A percentile compares a stretch with the other conserved stretches of the same genome.
phyloP scores from a whole-genome alignment of 169 alveolate genomes.

The Perkinsus chesapeaki region DNA sequence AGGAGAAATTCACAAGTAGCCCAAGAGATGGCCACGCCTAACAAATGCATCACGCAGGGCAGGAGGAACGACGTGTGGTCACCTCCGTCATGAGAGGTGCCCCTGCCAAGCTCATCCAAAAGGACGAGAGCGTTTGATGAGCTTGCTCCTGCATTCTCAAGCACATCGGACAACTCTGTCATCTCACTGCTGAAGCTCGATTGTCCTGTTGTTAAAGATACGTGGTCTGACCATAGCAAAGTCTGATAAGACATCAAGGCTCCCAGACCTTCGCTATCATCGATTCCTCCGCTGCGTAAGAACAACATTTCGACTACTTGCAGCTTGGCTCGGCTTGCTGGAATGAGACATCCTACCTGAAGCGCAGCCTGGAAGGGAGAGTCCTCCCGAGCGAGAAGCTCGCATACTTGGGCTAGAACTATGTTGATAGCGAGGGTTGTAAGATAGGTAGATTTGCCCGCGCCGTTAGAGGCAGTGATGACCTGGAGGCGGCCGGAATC shows the following conservation, averaged over 20 bases:
- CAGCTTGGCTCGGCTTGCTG: background rate
- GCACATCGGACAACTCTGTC: background rate
- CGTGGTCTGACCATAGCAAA: background rate
- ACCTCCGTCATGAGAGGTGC: background rate
- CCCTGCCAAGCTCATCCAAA: background rate
- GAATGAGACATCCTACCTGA: background rate
- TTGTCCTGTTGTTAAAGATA: background rate
- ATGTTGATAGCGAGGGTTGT: background rate
- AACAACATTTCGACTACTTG: background rate
- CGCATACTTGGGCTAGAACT: background rate
- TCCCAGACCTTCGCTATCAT: background rate
- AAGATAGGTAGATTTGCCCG: background rate
- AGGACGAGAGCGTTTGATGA: background rate
- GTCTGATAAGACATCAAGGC: background rate
- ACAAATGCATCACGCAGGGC: background rate
- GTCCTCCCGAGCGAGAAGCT: background rate
- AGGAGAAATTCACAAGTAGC: background rate
- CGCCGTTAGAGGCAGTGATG: background rate
- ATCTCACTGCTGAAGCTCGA: background rate
- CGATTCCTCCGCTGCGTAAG: background rate
- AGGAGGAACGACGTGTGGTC: background rate
- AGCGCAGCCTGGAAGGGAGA: background rate
- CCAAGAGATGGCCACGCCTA: background rate
- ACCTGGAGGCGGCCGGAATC: background rate
- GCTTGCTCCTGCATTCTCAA: background rate